A percentile compares a stretch with the other conserved stretches of the same genome.
Conservation (phyloP, 2,329 filamentous ascomycete genomes). For the Clonostachys sp. region DNA sequence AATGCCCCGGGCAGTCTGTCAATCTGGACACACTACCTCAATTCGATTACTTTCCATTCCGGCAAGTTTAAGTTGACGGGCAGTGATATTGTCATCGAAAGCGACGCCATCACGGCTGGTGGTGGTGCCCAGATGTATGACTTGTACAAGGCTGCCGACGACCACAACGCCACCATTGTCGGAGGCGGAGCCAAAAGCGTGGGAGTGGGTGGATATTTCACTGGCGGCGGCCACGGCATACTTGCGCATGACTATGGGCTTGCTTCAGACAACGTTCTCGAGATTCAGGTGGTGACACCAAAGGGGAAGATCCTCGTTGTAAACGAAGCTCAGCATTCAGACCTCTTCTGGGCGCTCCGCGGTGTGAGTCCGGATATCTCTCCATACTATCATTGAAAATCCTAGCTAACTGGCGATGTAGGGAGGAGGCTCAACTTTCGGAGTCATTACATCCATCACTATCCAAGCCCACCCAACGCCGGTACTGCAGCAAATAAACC, state of each 20-base stretch:
- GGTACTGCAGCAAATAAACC: constrained; percentile 15
- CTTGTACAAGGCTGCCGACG: constrained; percentile 37
- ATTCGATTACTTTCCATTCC: constrained; percentile 26
- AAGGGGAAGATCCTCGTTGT: constrained; percentile 41
- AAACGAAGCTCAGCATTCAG: constrained; percentile 46
- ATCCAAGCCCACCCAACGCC: constrained; percentile 43
- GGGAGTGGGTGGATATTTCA: constrained; percentile 54
- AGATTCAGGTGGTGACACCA: constrained; percentile 52
- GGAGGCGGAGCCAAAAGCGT: constrained; percentile 52
- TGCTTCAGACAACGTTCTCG: constrained; percentile 57
- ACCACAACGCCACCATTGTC: constrained; percentile 42
- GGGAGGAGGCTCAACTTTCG: constrained; percentile 58
- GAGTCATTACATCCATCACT: constrained; percentile 53
- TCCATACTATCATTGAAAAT: constrained; percentile 5
- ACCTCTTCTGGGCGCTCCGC: constrained; percentile 61
- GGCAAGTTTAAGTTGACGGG: constrained; percentile 34
- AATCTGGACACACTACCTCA: constrained; percentile 48
- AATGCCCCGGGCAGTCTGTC: constrained; percentile 45
- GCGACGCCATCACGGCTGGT: constrained; percentile 44
- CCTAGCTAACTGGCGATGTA: constrained; percentile 9
- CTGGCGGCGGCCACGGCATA: constrained; percentile 56
- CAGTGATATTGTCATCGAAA: constrained; percentile 31
- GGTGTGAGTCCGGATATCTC: constrained; percentile 33
- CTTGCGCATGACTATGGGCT: constrained; percentile 50
- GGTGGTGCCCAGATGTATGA: constrained; percentile 48